Conservation (phyloP, 345 rosid species). For the Diplotaxis tenuifolia region DNA sequence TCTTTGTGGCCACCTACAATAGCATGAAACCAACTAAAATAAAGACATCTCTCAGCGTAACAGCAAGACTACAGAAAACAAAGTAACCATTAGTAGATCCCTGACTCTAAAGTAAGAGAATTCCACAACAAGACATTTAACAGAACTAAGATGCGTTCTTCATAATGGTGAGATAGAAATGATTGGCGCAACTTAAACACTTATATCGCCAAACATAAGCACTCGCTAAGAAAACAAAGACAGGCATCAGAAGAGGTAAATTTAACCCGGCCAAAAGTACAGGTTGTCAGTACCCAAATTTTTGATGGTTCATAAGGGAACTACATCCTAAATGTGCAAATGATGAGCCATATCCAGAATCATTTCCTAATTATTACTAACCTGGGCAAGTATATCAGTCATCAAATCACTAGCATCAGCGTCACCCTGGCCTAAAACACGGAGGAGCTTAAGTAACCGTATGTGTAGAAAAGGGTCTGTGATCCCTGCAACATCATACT, state of each 20-base stretch:
- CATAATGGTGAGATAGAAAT: background rate
- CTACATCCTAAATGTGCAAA: background rate
- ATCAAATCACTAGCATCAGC: constrained; percentile 88
- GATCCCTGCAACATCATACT: constrained; percentile 97
- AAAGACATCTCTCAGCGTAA: constrained; percentile 14
- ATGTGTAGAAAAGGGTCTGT: constrained; percentile 98
- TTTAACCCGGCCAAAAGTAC: too few relatives aligned
- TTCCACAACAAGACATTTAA: constrained; percentile 8
- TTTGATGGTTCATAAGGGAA: background rate
- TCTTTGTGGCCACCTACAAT: constrained; percentile 94
- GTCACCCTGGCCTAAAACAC: constrained; percentile 91
- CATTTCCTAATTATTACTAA: constrained; percentile 26
- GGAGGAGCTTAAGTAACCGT: constrained; percentile 85
- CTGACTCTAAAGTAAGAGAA: constrained; percentile 5
- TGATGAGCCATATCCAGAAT: constrained; percentile 13
- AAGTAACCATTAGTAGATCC: constrained; percentile 12
- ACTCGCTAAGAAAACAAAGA: background rate
- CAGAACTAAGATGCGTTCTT: background rate
- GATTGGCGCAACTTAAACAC: background rate
- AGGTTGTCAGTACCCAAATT: too few relatives aligned
- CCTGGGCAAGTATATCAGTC: constrained; percentile 99
- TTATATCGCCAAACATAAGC: background rate
- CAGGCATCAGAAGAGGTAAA: constrained; percentile 6
- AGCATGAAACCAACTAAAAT: constrained; percentile 27
- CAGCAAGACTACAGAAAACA: constrained; percentile 10